Conservation (phyloP, 2,329 filamentous ascomycete genomes). For the Sphaerostilbella broomeana region DNA sequence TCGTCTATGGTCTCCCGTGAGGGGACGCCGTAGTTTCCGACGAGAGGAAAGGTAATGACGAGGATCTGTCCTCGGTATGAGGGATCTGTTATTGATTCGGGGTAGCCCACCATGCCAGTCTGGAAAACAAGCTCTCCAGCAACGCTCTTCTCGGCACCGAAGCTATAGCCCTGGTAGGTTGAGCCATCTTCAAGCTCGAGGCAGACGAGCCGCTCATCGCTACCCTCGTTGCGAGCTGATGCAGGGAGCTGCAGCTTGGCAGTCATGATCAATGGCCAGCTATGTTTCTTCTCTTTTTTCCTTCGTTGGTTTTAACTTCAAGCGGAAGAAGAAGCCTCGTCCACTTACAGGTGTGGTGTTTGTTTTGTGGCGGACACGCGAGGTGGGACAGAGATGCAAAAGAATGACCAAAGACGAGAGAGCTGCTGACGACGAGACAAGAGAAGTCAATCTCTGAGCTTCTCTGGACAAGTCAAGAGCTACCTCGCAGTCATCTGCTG, state of each 20-base stretch:
- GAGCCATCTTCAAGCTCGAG: constrained; percentile 91
- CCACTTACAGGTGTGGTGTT: constrained; percentile 2
- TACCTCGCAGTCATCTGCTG: constrained; percentile 32
- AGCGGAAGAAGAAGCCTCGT: constrained; percentile 9
- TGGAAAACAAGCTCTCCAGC: constrained; percentile 98
- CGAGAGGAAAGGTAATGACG: constrained; percentile 90
- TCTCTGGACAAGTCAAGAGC: constrained; percentile 29
- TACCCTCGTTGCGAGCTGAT: constrained; percentile 47
- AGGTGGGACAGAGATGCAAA: constrained; percentile 25
- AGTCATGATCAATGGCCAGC: constrained; percentile 26
- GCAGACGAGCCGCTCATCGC: constrained; percentile 60
- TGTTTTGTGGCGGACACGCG: constrained; percentile 5
- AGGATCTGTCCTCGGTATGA: constrained; percentile 90
- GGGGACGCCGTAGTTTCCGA: constrained; percentile 96
- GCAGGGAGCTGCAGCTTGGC: constrained; percentile 45
- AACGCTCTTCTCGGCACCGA: constrained; percentile 89
- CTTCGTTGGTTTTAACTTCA: constrained; percentile 7
- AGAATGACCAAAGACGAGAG: constrained; percentile 16
- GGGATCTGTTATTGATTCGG: constrained; percentile 83
- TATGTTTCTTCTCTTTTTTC: neutral
- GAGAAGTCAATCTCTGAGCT: constrained; percentile 34
- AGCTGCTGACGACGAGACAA: constrained; percentile 29
- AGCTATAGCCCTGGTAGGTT: constrained; percentile 90
- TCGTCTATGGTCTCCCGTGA: constrained; percentile 78
- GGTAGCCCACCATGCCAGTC: constrained; percentile 98